A percentile compares a stretch with the other conserved stretches of the same genome.
Evolutionary conservation across 306 rosid species (phyloP).

Genomic region (Oxytropis ochrocephala): DNA sequence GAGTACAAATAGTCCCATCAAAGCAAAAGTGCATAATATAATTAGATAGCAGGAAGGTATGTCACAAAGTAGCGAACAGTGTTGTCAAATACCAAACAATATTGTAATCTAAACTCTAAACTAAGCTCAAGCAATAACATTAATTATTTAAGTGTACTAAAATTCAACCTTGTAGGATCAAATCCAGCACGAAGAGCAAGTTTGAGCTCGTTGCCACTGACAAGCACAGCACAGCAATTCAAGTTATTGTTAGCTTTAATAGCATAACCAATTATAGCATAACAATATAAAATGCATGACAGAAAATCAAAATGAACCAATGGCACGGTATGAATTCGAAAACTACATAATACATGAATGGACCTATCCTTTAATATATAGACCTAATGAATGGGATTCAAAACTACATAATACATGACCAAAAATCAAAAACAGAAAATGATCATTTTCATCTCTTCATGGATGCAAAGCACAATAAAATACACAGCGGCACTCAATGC

Average conservation of each 20-base stretch:
- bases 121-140: too few relatives aligned
- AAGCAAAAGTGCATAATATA: neutral
- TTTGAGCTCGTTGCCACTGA: conserved; percentile 85
- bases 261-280: conserved; percentile 69
- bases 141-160: neutral
- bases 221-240: conserved; percentile 95
- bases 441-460: neutral
- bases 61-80: neutral
- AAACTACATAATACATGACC: too few relatives aligned
- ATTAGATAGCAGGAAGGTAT: neutral
- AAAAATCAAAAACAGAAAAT: neutral
- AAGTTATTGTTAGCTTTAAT: conserved; percentile 89
- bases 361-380: too few relatives aligned
- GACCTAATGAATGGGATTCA: too few relatives aligned
- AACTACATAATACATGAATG: too few relatives aligned
- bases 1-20: neutral
- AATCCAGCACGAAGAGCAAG: conserved; percentile 82
- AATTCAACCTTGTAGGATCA: conserved; percentile 68
- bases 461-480: conserved; percentile 2
- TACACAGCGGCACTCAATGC: neutral
- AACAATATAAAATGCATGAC: neutral
- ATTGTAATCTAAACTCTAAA: neutral
- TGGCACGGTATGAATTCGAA: too few relatives aligned
- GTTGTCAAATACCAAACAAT: neutral
- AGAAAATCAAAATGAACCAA: neutral